Conservation (phyloP, 2,329 filamentous ascomycete species). For the Lanzia echinophila region DNA sequence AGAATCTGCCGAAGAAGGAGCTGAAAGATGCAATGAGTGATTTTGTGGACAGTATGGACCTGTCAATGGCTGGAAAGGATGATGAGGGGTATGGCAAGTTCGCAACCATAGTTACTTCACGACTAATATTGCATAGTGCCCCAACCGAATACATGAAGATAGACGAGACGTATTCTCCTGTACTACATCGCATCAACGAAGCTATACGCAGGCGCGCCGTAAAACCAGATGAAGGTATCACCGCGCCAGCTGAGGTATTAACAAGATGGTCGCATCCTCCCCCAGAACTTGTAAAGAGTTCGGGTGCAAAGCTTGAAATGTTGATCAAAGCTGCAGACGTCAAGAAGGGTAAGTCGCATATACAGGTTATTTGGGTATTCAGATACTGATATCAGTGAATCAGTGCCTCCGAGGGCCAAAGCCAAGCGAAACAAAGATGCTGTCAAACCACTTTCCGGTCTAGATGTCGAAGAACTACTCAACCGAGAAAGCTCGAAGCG, state of each 20-base stretch:
- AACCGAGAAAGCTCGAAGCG: conserved; percentile 48
- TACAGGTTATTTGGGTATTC: neutral
- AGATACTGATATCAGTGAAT: neutral
- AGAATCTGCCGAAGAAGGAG: conserved; percentile 70
- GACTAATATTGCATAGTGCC: conserved; percentile 32
- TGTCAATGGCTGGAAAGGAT: conserved; percentile 63
- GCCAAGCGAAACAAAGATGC: conserved; percentile 59
- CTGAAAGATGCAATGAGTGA: conserved; percentile 77
- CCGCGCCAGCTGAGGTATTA: conserved; percentile 56
- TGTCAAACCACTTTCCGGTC: conserved; percentile 79
- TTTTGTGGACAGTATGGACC: conserved; percentile 90
- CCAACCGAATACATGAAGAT: conserved; percentile 64
- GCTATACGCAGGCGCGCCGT: conserved; percentile 78
- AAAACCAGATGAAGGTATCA: conserved; percentile 58
- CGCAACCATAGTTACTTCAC: conserved; percentile 10
- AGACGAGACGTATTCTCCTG: conserved; percentile 76
- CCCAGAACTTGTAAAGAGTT: conserved; percentile 53
- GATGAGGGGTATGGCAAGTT: conserved; percentile 57
- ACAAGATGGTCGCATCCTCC: conserved; percentile 69
- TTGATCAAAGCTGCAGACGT: conserved; percentile 68
- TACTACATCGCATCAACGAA: conserved; percentile 83
- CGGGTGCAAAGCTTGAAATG: conserved; percentile 49
- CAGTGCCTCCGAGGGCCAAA: conserved; percentile 73
- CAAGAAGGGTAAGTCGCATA: conserved; percentile 59
- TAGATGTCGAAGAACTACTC: conserved; percentile 81